Percentiles rank a stretch among this genome's conserved stretches.
phyloP scores from a whole-genome alignment of 2,329 filamentous ascomycete species.

The Aurifilum marmelostoma region DNA sequence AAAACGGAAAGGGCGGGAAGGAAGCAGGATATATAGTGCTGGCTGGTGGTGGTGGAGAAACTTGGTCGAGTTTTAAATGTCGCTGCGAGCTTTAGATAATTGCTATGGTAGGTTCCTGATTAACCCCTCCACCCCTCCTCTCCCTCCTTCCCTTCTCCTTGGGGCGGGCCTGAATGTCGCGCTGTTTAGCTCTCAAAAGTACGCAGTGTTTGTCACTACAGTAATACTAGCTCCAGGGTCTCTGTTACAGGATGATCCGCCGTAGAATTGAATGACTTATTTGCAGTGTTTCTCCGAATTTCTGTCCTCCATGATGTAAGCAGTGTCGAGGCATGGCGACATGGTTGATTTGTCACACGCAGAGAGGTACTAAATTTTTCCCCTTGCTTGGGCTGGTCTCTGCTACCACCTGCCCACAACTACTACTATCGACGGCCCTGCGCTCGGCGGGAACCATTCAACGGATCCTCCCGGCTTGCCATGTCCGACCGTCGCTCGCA shows the following conservation, averaged over 20 bases:
- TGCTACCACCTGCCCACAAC: too few species aligned
- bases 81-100: neutral
- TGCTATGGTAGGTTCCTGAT: neutral
- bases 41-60: conserved; percentile 10
- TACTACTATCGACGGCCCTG: too few species aligned
- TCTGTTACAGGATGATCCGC: neutral
- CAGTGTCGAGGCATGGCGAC: neutral
- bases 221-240: neutral
- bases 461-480: neutral
- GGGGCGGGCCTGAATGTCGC: neutral
- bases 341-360: conserved; percentile 24
- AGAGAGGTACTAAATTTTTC: neutral
- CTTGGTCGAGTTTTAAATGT: conserved; percentile 1
- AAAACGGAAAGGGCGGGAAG: neutral
- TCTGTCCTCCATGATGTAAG: conserved; percentile 24
- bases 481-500: neutral
- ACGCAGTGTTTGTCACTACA: conserved; percentile 7
- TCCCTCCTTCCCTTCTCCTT: neutral
- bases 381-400: neutral
- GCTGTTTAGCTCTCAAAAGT: conserved; percentile 20
- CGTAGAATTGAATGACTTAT: neutral
- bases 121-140: neutral
- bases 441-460: neutral
- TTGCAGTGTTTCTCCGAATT: neutral
- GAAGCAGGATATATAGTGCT: neutral